These are phyloP conservation scores for Bipolaris victoriae DNA, from an alignment of 2,329 filamentous ascomycete genomes.

Conservation along the genomic window DNA sequence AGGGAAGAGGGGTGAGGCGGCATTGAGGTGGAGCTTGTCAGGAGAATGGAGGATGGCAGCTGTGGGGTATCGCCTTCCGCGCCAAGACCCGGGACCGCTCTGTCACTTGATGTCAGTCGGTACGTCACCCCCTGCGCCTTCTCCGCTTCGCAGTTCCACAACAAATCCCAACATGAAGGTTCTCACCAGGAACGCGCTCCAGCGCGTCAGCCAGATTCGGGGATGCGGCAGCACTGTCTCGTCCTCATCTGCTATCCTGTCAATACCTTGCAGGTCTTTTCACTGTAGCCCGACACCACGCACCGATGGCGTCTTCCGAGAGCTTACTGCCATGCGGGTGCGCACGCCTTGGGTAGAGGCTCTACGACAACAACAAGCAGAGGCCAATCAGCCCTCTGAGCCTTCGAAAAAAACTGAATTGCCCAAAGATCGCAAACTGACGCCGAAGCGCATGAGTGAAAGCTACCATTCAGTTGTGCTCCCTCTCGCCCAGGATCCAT, in stretches of 20 bases:
- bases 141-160: conserved; percentile 11
- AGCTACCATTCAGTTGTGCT: conserved; percentile 73
- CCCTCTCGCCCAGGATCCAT: conserved; percentile 74
- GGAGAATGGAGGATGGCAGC: background rate
- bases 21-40: conserved; percentile 9
- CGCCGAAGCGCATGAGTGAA: conserved; percentile 72
- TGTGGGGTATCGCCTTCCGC: background rate
- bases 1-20: background rate
- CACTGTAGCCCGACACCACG: conserved; percentile 31
- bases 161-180: conserved; percentile 30
- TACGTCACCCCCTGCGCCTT: conserved; percentile 25
- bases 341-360: conserved; percentile 74
- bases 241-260: background rate
- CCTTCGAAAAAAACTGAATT: conserved; percentile 43
- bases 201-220: conserved; percentile 17
- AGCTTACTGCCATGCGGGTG: conserved; percentile 54
- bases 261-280: conserved; percentile 20
- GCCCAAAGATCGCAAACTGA: conserved; percentile 60
- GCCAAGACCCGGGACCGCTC: conserved; percentile 32
- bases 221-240: conserved; percentile 12
- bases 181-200: conserved; percentile 27
- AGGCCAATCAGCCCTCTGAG: conserved; percentile 39
- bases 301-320: conserved; percentile 67
- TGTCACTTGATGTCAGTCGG: conserved; percentile 14
- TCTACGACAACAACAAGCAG: conserved; percentile 59